phyloP scores from a whole-genome alignment of 805 yeast genomes.

The Lachancea mirantina region DNA sequence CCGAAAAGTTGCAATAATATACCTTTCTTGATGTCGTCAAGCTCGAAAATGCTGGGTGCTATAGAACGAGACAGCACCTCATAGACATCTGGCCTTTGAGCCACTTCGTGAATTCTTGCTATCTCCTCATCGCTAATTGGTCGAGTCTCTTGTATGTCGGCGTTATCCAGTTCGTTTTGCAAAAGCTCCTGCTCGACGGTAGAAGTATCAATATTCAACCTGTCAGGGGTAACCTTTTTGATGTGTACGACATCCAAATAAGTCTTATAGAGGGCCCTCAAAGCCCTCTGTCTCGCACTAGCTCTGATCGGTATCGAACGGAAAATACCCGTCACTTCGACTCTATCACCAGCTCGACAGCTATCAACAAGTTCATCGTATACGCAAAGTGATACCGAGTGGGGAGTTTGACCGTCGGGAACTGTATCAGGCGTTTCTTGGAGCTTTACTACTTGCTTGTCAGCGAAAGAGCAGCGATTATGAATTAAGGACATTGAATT shows the following conservation, averaged over 20 bases:
- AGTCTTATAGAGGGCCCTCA: slow-evolving; percentile 82
- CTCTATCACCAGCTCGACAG: slow-evolving; percentile 93
- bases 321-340: slow-evolving; percentile 93
- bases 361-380: slow-evolving; percentile 94
- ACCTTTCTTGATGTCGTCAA: slow-evolving; percentile 96
- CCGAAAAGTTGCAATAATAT: slow-evolving; percentile 88
- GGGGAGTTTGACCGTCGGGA: slow-evolving; percentile 99
- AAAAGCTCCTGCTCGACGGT: slow-evolving; percentile 41
- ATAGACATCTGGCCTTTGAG: slow-evolving; percentile 72
- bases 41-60: slow-evolving; percentile 95
- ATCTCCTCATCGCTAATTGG: slow-evolving; percentile 64
- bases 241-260: slow-evolving; percentile 92
- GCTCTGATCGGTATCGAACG: slow-evolving; percentile 87
- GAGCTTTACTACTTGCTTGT: slow-evolving; percentile 86
- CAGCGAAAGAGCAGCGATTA: slow-evolving; percentile 88
- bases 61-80: slow-evolving; percentile 81
- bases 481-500: slow-evolving; percentile 89
- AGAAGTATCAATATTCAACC: slow-evolving; percentile 73
- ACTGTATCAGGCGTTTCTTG: slow-evolving; percentile 96
- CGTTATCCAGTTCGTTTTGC: slow-evolving; percentile 45
- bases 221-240: slow-evolving; percentile 72
- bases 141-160: slow-evolving; percentile 69
- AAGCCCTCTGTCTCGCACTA: slow-evolving; percentile 74
- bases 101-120: slow-evolving; percentile 49
- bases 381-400: slow-evolving; percentile 85